phyloP scores from a whole-genome alignment of 345 rosid genomes.

The Corymbia maculata region DNA sequence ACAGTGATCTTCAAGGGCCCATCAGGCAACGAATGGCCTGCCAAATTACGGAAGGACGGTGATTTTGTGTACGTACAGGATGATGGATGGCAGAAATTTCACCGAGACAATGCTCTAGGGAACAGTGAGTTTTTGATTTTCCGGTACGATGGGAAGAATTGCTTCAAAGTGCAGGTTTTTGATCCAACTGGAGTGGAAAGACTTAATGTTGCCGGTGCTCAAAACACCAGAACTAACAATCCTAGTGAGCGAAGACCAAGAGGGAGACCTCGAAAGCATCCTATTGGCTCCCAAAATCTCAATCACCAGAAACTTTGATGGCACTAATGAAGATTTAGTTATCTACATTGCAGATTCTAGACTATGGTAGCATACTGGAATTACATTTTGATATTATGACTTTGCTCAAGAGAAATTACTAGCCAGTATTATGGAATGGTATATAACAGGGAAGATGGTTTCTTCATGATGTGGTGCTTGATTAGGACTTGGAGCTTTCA shows the following conservation, averaged over 20 bases:
- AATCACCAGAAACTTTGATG: too few relatives aligned
- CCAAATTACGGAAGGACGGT: background rate
- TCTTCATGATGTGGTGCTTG: too few relatives aligned
- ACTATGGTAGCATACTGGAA: too few relatives aligned
- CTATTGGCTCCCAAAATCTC: background rate
- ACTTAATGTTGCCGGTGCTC: background rate
- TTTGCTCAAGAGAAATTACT: too few relatives aligned
- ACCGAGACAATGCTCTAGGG: background rate
- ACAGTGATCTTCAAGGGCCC: background rate
- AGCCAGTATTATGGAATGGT: too few relatives aligned
- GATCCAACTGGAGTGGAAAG: background rate
- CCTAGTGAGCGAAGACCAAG: background rate
- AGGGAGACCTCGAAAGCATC: background rate
- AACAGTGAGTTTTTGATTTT: background rate
- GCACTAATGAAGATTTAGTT: too few relatives aligned
- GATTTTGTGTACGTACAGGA: background rate
- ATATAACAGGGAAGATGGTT: too few relatives aligned
- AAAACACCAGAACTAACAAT: background rate
- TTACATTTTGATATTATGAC: too few relatives aligned
- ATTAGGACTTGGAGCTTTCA: too few relatives aligned
- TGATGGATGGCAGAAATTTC: constrained; percentile 11
- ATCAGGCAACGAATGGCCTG: background rate
- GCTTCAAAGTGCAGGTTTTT: constrained; percentile 3
- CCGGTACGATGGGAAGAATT: background rate
- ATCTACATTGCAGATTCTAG: too few relatives aligned